Evolutionary conservation across 2,329 filamentous ascomycete species (phyloP).

Genomic region (Fusarium tupiense): DNA sequence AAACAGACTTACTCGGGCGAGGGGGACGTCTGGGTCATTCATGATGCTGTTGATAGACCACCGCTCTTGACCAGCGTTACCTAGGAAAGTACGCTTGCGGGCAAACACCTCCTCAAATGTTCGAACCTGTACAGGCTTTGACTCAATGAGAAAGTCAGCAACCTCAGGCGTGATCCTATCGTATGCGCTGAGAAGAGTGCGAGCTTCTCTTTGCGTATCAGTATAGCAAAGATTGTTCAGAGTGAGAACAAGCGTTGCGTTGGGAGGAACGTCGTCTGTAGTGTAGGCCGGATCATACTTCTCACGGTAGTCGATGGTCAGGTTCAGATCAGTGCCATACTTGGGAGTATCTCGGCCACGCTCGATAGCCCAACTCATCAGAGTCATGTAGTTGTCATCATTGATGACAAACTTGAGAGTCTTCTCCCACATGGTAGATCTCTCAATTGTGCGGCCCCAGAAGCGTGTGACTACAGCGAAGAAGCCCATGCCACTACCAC

Average conservation of each 20-base stretch:
- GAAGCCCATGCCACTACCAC: constrained; percentile 6
- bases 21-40: background rate
- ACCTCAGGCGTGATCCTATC: background rate
- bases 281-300: background rate
- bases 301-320: background rate
- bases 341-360: background rate
- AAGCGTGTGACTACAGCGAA: constrained; percentile 15
- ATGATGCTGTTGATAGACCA: constrained; percentile 6
- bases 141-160: background rate
- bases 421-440: constrained; percentile 5
- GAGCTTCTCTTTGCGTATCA: background rate
- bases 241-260: background rate
- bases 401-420: background rate
- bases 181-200: background rate
- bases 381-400: background rate
- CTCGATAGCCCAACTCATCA: constrained; percentile 1
- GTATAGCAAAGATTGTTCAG: background rate
- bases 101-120: background rate
- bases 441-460: constrained; percentile 15
- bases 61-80: background rate
- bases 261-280: background rate
- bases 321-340: background rate
- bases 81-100: background rate
- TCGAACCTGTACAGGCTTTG: background rate
- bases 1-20: background rate